Conservation (phyloP, 2,329 filamentous ascomycete genomes). For the Colletotrichum chrysophilum region DNA sequence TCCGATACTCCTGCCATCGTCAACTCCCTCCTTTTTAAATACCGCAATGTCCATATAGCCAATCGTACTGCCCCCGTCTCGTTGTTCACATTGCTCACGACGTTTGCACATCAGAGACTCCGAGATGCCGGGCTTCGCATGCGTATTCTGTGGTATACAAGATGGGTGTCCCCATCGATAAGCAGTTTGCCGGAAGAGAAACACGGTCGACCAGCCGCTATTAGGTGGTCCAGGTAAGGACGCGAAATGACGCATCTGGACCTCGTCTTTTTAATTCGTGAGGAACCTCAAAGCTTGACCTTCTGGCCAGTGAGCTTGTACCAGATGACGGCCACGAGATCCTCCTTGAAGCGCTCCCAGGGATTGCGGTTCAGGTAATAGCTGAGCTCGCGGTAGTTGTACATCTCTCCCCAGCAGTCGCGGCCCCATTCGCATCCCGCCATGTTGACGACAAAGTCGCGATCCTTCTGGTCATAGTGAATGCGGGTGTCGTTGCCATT, state of each 20-base stretch:
- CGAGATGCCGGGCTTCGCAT: neutral
- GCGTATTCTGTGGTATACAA: conserved; percentile 18
- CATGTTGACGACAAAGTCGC: conserved; percentile 98
- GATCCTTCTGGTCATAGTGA: conserved; percentile 85
- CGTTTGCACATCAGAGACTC: conserved; percentile 1
- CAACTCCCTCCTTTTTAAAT: conserved; percentile 13
- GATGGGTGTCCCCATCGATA: conserved; percentile 8
- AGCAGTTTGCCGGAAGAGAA: conserved; percentile 17
- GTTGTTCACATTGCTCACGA: conserved; percentile 15
- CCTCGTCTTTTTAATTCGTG: neutral
- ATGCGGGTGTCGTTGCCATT: conserved; percentile 76
- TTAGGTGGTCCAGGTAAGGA: conserved; percentile 4
- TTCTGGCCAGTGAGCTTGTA: conserved; percentile 67
- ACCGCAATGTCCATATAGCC: neutral
- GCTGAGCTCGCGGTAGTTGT: conserved; percentile 89
- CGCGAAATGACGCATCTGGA: conserved; percentile 4
- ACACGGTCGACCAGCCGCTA: conserved; percentile 19
- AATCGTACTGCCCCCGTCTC: neutral
- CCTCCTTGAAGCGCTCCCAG: conserved; percentile 80
- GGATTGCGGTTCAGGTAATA: conserved; percentile 84
- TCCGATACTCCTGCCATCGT: conserved; percentile 14
- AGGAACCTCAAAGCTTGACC: conserved; percentile 54
- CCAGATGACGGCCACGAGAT: conserved; percentile 65
- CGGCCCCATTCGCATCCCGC: conserved; percentile 96
- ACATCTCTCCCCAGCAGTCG: conserved; percentile 98